Evolutionary conservation across 352 stramenopile species (phyloP).

Genomic region (Peronospora destructor): DNA sequence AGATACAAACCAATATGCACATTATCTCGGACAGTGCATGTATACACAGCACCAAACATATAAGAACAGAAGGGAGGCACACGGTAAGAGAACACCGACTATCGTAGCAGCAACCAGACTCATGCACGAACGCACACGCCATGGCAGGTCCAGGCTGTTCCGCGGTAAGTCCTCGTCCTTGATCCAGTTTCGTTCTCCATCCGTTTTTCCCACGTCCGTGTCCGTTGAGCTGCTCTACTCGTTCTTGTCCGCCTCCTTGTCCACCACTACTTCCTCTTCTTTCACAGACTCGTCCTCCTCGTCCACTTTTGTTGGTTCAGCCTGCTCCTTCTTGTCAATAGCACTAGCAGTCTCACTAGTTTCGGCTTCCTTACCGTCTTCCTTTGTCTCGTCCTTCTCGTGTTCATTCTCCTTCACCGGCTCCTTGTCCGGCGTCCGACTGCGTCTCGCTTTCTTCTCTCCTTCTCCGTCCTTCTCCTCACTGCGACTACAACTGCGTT

Average conservation of each 20-base stretch:
- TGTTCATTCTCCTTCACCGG: slow-evolving; percentile 19
- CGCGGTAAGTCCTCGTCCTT: slow-evolving; percentile 18
- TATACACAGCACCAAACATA: slow-evolving; percentile 33
- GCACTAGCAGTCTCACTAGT: slow-evolving; percentile 5
- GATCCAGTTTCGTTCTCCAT: slow-evolving; percentile 18
- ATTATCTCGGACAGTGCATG: slow-evolving; percentile 21
- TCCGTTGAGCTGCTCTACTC: slow-evolving; percentile 16
- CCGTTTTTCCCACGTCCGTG: neutral
- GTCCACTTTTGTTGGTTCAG: slow-evolving; percentile 8
- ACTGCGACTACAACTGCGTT: slow-evolving; percentile 34
- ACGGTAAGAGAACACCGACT: slow-evolving; percentile 34
- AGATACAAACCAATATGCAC: slow-evolving; percentile 34
- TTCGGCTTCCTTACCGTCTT: slow-evolving; percentile 20
- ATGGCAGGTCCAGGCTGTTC: slow-evolving; percentile 19
- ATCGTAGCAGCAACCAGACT: slow-evolving; percentile 35
- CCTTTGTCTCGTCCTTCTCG: slow-evolving; percentile 13
- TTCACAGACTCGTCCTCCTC: slow-evolving; percentile 11
- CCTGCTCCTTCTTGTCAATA: slow-evolving; percentile 21
- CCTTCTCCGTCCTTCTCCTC: slow-evolving; percentile 20
- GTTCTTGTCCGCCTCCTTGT: slow-evolving; percentile 12
- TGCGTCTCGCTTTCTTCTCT: slow-evolving; percentile 33
- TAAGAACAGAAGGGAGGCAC: slow-evolving; percentile 27
- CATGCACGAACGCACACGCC: slow-evolving; percentile 27
- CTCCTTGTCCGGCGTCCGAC: slow-evolving; percentile 28
- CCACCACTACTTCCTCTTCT: slow-evolving; percentile 2